These are phyloP conservation scores for Mesembryanthemum crystallinum DNA, from an alignment of 148 eudicot species.

Conservation along the genomic window DNA sequence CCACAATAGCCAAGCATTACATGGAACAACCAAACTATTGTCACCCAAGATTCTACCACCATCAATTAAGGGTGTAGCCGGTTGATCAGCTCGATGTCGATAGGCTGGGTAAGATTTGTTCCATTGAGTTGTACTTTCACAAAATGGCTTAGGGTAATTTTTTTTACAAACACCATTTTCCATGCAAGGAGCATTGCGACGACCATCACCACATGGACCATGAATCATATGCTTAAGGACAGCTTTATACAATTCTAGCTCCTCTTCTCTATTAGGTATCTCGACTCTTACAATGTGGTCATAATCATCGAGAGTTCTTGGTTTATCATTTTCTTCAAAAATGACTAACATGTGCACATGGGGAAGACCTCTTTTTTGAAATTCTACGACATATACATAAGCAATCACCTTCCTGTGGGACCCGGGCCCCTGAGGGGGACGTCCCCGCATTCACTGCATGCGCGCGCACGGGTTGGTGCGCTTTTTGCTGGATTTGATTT, in stretches of 20 bases:
- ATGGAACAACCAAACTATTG: not conserved
- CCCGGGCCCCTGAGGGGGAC: too few species aligned
- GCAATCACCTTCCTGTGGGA: too few species aligned
- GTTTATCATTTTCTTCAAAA: constrained; percentile 9
- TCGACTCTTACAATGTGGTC: constrained; percentile 4
- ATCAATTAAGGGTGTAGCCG: not conserved
- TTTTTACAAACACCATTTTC: constrained; percentile 3
- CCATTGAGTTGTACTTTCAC: not conserved
- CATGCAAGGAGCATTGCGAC: constrained; percentile 7
- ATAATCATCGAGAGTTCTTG: not conserved
- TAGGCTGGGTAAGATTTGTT: not conserved
- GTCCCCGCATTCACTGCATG: too few species aligned
- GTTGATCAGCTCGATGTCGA: not conserved
- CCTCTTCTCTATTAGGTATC: not conserved
- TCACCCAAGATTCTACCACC: not conserved
- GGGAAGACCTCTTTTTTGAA: not conserved
- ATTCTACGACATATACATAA: too few species aligned
- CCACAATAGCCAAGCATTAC: not conserved
- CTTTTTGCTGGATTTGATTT: too few species aligned
- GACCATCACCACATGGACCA: not conserved
- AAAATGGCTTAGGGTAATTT: not conserved
- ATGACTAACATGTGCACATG: not conserved
- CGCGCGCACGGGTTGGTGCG: too few species aligned
- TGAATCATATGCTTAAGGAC: constrained; percentile 9
- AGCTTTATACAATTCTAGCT: not conserved